phyloP scores from a whole-genome alignment of 805 yeast species.

The Millerozyma miso region DNA sequence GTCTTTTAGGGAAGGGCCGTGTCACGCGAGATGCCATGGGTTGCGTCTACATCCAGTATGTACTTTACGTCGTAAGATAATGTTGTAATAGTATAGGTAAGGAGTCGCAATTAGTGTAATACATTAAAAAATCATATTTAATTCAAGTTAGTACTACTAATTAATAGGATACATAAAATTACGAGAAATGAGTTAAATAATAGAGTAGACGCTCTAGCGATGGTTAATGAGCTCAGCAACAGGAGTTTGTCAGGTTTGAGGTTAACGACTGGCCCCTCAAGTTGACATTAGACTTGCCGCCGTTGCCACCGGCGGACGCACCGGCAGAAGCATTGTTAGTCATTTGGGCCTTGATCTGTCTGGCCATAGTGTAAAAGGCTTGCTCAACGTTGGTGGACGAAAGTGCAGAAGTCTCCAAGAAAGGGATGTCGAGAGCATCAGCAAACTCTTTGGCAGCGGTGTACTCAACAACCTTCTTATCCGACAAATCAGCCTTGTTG shows the following conservation, averaged over 20 bases:
- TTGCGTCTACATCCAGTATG: conserved; percentile 51
- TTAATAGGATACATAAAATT: not conserved
- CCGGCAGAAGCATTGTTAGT: conserved; percentile 52
- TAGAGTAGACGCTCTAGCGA: not conserved
- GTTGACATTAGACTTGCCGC: conserved; percentile 63
- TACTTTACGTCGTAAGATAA: conserved; percentile 30
- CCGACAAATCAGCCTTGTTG: conserved; percentile 90
- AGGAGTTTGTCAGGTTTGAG: conserved; percentile 33
- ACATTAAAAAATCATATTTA: not conserved
- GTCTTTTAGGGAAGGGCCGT: conserved; percentile 56
- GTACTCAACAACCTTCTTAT: conserved; percentile 92
- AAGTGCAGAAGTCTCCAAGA: conserved; percentile 93
- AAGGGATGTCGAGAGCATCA: conserved; percentile 88
- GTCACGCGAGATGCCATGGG: conserved; percentile 47
- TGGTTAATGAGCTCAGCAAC: conserved; percentile 25
- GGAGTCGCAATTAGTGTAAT: not conserved
- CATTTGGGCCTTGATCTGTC: conserved; percentile 96
- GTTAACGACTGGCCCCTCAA: conserved; percentile 62
- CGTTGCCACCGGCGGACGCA: conserved; percentile 20
- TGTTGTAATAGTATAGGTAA: conserved; percentile 1
- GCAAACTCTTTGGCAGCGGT: conserved; percentile 97
- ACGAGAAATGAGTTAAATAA: not conserved
- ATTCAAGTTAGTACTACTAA: not conserved
- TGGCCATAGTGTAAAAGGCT: conserved; percentile 97
- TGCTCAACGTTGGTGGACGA: conserved; percentile 96